Conservation (phyloP, 805 yeast species). For the Ogataea pini region DNA sequence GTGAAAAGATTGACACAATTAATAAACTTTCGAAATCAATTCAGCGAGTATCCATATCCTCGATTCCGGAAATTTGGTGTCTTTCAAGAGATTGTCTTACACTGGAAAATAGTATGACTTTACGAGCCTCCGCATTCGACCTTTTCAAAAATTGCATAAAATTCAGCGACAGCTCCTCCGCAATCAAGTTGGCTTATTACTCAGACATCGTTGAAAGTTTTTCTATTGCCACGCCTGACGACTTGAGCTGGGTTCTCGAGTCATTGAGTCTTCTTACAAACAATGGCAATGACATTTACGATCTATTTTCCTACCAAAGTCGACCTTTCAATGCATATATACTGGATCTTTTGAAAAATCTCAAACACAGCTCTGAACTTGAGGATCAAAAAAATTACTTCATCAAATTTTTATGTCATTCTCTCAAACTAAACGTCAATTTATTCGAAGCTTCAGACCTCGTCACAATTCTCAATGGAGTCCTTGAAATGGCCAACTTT, state of each 20-base stretch:
- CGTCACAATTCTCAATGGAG: conserved; percentile 7
- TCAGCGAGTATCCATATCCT: conserved; percentile 51
- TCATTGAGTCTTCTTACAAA: conserved; percentile 50
- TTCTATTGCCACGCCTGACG: conserved; percentile 42
- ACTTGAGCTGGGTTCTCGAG: conserved; percentile 43
- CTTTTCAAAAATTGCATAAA: conserved; percentile 58
- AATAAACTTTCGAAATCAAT: conserved; percentile 50
- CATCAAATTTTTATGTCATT: conserved; percentile 18
- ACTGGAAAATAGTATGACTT: conserved; percentile 32
- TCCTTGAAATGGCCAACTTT: conserved; percentile 15
- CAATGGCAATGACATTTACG: conserved; percentile 32
- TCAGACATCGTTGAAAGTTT: conserved; percentile 54
- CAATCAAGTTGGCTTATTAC: conserved; percentile 56
- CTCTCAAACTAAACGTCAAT: conserved; percentile 26
- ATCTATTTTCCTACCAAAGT: conserved; percentile 20
- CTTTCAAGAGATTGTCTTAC: conserved; percentile 56
- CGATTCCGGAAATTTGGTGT: conserved; percentile 78
- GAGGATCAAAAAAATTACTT: conserved; percentile 17
- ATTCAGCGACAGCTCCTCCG: conserved; percentile 50
- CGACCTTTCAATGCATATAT: conserved; percentile 22
- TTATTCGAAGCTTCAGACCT: conserved; percentile 21
- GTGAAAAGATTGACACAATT: conserved; percentile 50
- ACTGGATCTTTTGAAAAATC: conserved; percentile 7
- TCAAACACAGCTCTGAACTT: conserved; percentile 4
- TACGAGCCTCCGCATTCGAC: conserved; percentile 50